A percentile compares a stretch with the other conserved stretches of the same genome.
Evolutionary conservation across 768 basidiomycete species (phyloP).

Genomic region (Lactifluus subvellereus): DNA sequence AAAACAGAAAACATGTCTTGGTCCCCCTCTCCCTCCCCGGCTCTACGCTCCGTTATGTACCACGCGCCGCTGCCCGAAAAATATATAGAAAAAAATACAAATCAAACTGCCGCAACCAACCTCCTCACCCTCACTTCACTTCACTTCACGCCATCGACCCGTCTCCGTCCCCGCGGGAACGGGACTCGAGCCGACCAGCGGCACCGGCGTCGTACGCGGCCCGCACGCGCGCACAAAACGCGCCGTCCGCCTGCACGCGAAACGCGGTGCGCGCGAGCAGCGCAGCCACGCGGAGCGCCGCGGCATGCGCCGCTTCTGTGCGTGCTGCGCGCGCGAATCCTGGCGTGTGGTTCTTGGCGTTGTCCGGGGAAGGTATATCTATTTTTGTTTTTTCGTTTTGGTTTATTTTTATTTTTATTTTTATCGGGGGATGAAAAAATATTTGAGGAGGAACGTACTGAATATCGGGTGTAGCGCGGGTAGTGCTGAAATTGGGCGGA

Average conservation of each 20-base stretch:
- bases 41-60: not conserved
- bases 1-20: no score
- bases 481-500: not conserved
- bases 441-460: slow-evolving; percentile 2
- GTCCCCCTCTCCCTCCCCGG: no score
- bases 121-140: not conserved
- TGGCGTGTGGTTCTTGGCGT: slow-evolving; percentile 20
- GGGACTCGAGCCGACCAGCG: no score
- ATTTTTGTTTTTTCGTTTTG: not conserved
- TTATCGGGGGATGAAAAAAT: no score
- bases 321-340: slow-evolving; percentile 21
- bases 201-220: slow-evolving; percentile 11
- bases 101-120: no score
- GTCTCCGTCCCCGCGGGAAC: no score
- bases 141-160: not conserved
- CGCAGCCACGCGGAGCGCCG: slow-evolving; percentile 15
- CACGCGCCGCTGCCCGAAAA: no score
- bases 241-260: slow-evolving; percentile 18
- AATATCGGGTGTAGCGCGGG: slow-evolving; percentile 23
- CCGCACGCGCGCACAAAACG: slow-evolving; percentile 18
- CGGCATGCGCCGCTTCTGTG: slow-evolving; percentile 17
- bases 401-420: no score
- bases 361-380: slow-evolving; percentile 9
- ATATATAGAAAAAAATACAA: no score
- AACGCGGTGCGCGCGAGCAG: slow-evolving; percentile 22